Conservation (phyloP, 2,329 filamentous ascomycete genomes). For the Alternaria consortialis region DNA sequence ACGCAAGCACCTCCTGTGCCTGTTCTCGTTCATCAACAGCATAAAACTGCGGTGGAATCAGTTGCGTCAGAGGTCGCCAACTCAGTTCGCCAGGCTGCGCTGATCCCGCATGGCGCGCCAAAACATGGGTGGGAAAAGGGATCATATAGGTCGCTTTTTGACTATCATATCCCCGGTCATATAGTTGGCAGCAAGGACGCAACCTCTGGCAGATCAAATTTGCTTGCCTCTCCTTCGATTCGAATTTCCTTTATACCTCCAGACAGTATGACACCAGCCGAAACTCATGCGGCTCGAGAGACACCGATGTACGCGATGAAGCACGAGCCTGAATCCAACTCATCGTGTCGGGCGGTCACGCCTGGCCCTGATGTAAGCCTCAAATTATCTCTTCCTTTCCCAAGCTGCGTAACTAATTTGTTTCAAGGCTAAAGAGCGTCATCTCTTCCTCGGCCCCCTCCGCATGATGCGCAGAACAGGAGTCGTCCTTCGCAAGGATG, state of each 20-base stretch:
- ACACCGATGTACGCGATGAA: background rate
- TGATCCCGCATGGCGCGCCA: background rate
- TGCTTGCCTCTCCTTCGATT: background rate
- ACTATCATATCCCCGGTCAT: constrained; percentile 3
- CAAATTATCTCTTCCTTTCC: background rate
- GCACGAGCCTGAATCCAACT: background rate
- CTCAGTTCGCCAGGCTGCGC: constrained; percentile 1
- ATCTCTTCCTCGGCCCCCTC: constrained; percentile 23
- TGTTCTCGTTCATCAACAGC: background rate
- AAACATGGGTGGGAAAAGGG: constrained; percentile 6
- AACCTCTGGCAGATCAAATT: background rate
- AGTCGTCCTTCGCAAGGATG: background rate
- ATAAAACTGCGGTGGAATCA: background rate
- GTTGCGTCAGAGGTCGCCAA: background rate
- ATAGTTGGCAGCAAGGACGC: background rate
- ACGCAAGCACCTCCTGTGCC: constrained; percentile 2
- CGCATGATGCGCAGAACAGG: constrained; percentile 11
- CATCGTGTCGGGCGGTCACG: background rate
- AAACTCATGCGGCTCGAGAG: background rate
- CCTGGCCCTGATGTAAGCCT: constrained; percentile 7
- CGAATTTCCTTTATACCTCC: background rate
- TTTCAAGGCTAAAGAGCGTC: constrained; percentile 13
- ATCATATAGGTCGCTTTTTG: constrained; percentile 10
- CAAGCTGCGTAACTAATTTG: constrained; percentile 1
- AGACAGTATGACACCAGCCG: background rate